These are phyloP conservation scores for Flaveria ramosissima DNA, from an alignment of 129 eudicot genomes.

Conservation along the genomic window DNA sequence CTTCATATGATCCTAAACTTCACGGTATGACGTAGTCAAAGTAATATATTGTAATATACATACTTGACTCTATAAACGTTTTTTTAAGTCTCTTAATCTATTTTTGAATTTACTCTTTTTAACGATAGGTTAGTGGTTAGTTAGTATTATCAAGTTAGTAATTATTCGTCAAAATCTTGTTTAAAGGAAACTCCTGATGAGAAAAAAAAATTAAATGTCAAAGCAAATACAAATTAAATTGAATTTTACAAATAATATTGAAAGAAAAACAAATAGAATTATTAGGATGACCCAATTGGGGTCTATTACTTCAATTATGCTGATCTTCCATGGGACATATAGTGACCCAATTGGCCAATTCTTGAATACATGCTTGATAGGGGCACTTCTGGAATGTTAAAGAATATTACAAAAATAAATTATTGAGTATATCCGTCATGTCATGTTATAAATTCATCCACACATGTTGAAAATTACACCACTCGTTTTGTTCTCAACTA, in stretches of 20 bases:
- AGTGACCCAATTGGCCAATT: slow-evolving; percentile 20
- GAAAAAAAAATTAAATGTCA: neutral
- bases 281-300: slow-evolving; percentile 20
- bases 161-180: neutral
- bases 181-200: neutral
- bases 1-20: too few species aligned
- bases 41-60: too few species aligned
- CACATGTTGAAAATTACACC: neutral
- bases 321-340: slow-evolving; percentile 28
- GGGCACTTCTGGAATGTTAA: neutral
- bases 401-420: neutral
- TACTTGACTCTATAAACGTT: too few species aligned
- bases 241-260: neutral
- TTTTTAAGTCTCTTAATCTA: too few species aligned
- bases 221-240: neutral
- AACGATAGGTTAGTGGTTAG: too few species aligned
- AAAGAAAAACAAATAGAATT: neutral
- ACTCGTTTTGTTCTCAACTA: too few species aligned
- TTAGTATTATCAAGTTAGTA: too few species aligned
- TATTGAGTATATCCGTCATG: neutral
- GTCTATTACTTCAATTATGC: slow-evolving; percentile 12
- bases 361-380: neutral
- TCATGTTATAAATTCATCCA: neutral
- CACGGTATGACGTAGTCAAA: too few species aligned
- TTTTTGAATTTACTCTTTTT: too few species aligned